These are phyloP conservation scores for Daphne laureola DNA, from an alignment of 441 rosid genomes.

Conservation along the genomic window DNA sequence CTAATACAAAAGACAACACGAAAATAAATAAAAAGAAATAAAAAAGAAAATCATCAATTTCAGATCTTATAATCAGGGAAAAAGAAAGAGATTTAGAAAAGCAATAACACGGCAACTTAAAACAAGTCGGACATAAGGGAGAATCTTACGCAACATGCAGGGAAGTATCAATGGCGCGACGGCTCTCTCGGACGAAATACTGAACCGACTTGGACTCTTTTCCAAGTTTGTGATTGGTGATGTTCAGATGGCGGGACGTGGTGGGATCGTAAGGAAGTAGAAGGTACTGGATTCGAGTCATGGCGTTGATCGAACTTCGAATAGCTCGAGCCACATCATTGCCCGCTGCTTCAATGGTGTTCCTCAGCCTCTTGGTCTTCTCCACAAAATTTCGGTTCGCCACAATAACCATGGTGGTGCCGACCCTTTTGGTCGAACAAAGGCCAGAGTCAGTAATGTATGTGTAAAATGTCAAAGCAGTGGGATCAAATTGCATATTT, in stretches of 20 bases:
- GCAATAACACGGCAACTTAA: too few relatives aligned
- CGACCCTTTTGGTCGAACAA: slow-evolving; percentile 23
- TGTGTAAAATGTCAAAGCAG: too few relatives aligned
- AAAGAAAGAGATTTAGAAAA: too few relatives aligned
- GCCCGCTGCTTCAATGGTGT: slow-evolving; percentile 32
- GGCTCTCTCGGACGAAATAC: slow-evolving; percentile 24
- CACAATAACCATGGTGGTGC: slow-evolving; percentile 32
- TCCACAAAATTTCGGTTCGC: slow-evolving; percentile 28
- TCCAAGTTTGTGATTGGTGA: slow-evolving; percentile 30
- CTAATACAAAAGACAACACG: slow-evolving; percentile 17
- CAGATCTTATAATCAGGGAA: background rate
- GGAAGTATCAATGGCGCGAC: slow-evolving; percentile 34
- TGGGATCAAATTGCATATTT: too few relatives aligned
- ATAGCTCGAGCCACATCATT: slow-evolving; percentile 24
- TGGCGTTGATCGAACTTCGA: slow-evolving; percentile 19
- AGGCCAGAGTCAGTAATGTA: too few relatives aligned
- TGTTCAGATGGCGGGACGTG: slow-evolving; percentile 26
- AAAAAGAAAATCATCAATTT: background rate
- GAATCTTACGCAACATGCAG: slow-evolving; percentile 36
- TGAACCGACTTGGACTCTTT: slow-evolving; percentile 32
- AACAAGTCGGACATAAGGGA: background rate
- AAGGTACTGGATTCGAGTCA: slow-evolving; percentile 30
- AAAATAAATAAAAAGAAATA: background rate
- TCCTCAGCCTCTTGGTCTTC: slow-evolving; percentile 32
- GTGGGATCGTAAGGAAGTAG: slow-evolving; percentile 39